A percentile compares a stretch with the other conserved stretches of the same genome.
phyloP scores from a whole-genome alignment of 495 filamentous ascomycete species.

The Penicillium soppii region DNA sequence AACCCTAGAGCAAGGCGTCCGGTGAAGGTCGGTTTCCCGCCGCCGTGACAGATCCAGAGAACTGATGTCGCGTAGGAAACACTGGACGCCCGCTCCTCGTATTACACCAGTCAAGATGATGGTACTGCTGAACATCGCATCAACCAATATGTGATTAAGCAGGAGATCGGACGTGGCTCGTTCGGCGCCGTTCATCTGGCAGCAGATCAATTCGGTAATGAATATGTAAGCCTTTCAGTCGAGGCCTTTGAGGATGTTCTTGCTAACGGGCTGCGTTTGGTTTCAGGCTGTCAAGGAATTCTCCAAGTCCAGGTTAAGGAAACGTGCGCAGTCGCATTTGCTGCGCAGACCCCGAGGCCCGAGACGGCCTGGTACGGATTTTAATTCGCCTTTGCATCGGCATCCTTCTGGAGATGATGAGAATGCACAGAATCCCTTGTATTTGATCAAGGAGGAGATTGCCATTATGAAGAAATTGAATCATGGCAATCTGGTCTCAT shows the following conservation, averaged over 20 bases:
- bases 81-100: constrained; percentile 83
- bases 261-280: background rate
- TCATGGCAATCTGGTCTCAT: constrained; percentile 85
- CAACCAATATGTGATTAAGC: constrained; percentile 92
- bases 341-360: constrained; percentile 64
- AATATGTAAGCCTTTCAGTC: constrained; percentile 98
- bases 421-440: constrained; percentile 74
- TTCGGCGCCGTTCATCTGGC: constrained; percentile 94
- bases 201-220: constrained; percentile 82
- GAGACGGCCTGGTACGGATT: constrained; percentile 55
- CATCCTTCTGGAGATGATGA: constrained; percentile 48
- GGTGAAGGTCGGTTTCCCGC: constrained; percentile 58
- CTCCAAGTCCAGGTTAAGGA: constrained; percentile 89
- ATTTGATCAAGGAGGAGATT: constrained; percentile 92
- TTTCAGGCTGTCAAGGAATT: constrained; percentile 92
- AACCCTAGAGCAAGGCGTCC: constrained; percentile 67
- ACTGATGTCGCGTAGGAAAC: constrained; percentile 67
- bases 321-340: constrained; percentile 88
- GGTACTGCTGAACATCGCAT: constrained; percentile 75
- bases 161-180: constrained; percentile 94
- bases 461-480: constrained; percentile 99
- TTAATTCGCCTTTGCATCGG: constrained; percentile 63
- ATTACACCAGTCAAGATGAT: constrained; percentile 81
- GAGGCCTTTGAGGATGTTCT: too few species aligned
- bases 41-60: constrained; percentile 12